Base-by-base conservation (phyloP, 352 stramenopile species). In the Phytophthora ohioensis region DNA sequence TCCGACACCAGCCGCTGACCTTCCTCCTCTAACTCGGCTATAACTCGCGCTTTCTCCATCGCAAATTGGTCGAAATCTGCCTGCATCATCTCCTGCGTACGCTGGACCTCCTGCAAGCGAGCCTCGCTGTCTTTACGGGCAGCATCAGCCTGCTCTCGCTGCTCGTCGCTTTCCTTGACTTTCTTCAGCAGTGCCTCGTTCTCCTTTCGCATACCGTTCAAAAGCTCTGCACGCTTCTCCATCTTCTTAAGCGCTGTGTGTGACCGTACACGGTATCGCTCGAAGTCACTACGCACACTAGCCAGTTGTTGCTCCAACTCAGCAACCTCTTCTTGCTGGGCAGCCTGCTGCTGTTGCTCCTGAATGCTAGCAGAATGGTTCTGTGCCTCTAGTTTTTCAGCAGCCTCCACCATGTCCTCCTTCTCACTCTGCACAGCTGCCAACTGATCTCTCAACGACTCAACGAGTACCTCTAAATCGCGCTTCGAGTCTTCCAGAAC, bases 181-280 rank as follows among this genome's bases (percentile, higher is more conserved):
- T 79, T 54, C 4, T 64, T 55, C 34, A 75, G 52, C 38, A 93
- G 57, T 32, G 41, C 46, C 32, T 91, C 84, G 21, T 92, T 93
- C 55, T 92, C 87, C 36, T 88, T 91, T 13, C 79, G 81, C 87
- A 93, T 95, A 11, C 78, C 78, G 49, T 95, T 95, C 32, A 95
- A 73, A 15, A 95, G 58, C 58, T 93, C 85, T 9, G 86, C 81
- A 31, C 88, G 81, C 58, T 91, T 93, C 64, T 95, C 88, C 39
- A 93, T 79, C 62, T 94, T 94, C 67, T 93, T 94, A 3, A 95
- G 57, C 2, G 88, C 88, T 2, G 88, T 78, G 48, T 91, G 86
- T 8, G 85, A 92, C 12, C 82, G 75, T 38, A 75, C 69, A 47
- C 87, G 83, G 42, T 95, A 95, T 46, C 76, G 69, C 57, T 92